A percentile compares a stretch with the other conserved stretches of the same genome.
These are phyloP conservation scores for Nitzschia sp. DNA, from an alignment of 108 stramenopile species.

Conservation along the genomic window DNA sequence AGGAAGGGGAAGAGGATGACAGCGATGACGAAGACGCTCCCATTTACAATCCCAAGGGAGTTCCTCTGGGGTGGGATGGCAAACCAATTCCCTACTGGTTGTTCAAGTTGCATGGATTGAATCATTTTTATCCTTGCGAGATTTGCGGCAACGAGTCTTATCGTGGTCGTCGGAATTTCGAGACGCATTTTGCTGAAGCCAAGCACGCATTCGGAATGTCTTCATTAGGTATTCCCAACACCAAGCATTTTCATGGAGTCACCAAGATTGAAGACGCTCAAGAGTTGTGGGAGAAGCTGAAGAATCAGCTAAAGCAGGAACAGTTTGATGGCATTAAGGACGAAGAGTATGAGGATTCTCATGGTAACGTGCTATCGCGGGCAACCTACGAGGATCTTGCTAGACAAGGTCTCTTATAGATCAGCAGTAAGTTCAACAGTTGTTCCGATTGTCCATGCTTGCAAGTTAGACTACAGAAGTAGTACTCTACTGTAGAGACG, in stretches of 20 bases:
- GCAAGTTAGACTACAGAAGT: no score
- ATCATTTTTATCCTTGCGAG: slow-evolving; percentile 96
- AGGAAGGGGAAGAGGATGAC: slow-evolving; percentile 52
- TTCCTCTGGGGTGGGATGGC: slow-evolving; percentile 98
- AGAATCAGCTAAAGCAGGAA: slow-evolving; percentile 68
- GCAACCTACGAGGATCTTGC: slow-evolving; percentile 95
- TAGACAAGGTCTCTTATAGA: slow-evolving; percentile 91
- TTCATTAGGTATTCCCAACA: slow-evolving; percentile 97
- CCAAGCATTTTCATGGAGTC: slow-evolving; percentile 98
- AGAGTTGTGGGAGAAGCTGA: slow-evolving; percentile 87
- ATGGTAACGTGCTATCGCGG: slow-evolving; percentile 95
- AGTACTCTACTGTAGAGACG: not conserved
- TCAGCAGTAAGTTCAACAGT: not conserved
- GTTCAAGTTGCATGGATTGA: slow-evolving; percentile 99
- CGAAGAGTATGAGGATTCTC: slow-evolving; percentile 98
- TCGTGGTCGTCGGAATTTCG: slow-evolving; percentile 92
- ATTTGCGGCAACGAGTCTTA: slow-evolving; percentile 98
- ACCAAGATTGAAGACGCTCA: slow-evolving; percentile 96
- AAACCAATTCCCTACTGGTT: slow-evolving; percentile 99
- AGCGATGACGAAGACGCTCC: slow-evolving; percentile 92
- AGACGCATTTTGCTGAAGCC: slow-evolving; percentile 96
- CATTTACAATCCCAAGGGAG: slow-evolving; percentile 98
- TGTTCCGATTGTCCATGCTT: not conserved
- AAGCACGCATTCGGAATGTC: slow-evolving; percentile 98
- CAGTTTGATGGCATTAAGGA: slow-evolving; percentile 83